phyloP scores from a whole-genome alignment of 192 early-diverging fungal genomes.

The Entomortierella chlamydospora region DNA sequence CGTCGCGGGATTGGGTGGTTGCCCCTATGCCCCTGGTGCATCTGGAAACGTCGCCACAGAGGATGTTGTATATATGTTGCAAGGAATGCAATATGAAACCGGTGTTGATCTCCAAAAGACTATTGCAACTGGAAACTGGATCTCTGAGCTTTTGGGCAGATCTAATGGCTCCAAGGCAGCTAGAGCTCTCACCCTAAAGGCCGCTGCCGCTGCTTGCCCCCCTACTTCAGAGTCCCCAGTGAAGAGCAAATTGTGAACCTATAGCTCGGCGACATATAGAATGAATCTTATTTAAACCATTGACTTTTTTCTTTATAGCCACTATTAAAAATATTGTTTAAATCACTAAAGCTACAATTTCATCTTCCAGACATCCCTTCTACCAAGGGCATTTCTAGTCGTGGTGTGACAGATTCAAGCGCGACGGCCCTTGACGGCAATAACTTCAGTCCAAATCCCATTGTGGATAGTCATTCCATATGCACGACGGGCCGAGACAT shows the following conservation, averaged over 20 bases:
- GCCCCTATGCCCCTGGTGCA: constrained; percentile 96
- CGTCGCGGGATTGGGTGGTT: constrained; percentile 91
- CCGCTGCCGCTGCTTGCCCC: constrained; percentile 37
- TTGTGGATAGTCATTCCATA: constrained; percentile 25
- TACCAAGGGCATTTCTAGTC: too few species aligned
- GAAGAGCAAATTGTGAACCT: constrained; percentile 42
- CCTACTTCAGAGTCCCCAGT: constrained; percentile 35
- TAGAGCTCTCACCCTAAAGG: constrained; percentile 58
- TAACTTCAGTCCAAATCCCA: constrained; percentile 22
- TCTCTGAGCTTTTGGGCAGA: constrained; percentile 82
- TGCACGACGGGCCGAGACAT: constrained; percentile 1
- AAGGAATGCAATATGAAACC: constrained; percentile 86
- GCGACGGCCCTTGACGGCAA: constrained; percentile 44
- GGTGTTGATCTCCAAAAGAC: constrained; percentile 82
- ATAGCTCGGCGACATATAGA: too few species aligned
- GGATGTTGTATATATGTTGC: constrained; percentile 94
- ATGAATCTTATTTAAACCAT: too few species aligned
- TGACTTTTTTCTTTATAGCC: background rate
- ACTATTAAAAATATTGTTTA: too few species aligned
- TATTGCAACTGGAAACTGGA: constrained; percentile 86
- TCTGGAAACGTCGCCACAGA: constrained; percentile 98
- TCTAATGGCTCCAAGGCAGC: constrained; percentile 70
- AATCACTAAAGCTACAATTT: too few species aligned
- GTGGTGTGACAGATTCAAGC: background rate
- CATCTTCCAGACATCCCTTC: too few species aligned